Base-by-base conservation (phyloP, 2,329 filamentous ascomycete genomes). In the Fulvia fulva region DNA sequence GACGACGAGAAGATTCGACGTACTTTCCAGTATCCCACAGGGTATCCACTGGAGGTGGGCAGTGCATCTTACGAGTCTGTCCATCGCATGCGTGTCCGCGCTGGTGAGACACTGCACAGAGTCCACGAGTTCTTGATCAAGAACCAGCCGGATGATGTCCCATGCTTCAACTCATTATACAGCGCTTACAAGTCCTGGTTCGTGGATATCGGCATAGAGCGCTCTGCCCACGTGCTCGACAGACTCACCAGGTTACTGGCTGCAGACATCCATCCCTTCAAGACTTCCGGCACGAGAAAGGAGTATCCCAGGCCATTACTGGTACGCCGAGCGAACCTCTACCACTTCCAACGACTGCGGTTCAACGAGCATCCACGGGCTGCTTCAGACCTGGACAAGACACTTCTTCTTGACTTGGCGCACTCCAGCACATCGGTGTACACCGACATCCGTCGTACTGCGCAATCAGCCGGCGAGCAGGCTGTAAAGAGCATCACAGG, bases 101-200 rank as follows among this genome's bases (percentile, higher is more conserved):
- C 95, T 32, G 94, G 95, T 5, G 82, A 86, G 67, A 82, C 93
- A 0, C 78, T 99, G 23, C 93, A 94, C 63, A 83, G 84, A 55
- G 91, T 95, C 0, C 95, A 99, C 74, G 76, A 81, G 1, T 99
- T 97, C 77, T 78, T 99, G 58, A 87, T 85, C 19, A 78, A 85
- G 61, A 87, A 93, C 60, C 92, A 96, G 71, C 90, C 97, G 71
- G 94, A 99, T 70, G 94, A 99, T 71, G 94, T 99, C 0, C 86
- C 89, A 16, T 97, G 91, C 75, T 99, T 99, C 76, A 96, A 91
- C 23, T 86, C 92, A 0, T 77, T 99, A 1, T 99, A 96, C 74
- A 89, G 89, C 22, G 90, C 93, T 1, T 99, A 97, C 73, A 83
- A 91, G 45, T 94, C 90, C 8, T 99, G 92, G 91, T 97, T 99